phyloP scores from a whole-genome alignment of 192 early-diverging fungal genomes.

The Entophlyctis luteolus region DNA sequence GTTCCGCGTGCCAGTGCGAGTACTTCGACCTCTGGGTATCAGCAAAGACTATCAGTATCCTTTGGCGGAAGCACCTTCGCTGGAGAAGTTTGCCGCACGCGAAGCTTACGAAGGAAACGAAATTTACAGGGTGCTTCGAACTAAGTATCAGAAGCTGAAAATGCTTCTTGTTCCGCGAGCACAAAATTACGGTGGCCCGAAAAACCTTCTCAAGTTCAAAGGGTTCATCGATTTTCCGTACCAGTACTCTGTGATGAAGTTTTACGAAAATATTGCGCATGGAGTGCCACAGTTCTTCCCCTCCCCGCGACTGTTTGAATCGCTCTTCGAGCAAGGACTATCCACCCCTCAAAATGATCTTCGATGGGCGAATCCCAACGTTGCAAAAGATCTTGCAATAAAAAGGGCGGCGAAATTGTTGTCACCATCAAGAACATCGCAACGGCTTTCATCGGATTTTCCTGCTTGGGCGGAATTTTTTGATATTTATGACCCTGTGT shows the following conservation, averaged over 20 bases:
- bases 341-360: not conserved
- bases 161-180: constrained; percentile 1
- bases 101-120: not conserved
- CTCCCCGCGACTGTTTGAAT: not conserved
- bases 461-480: not conserved
- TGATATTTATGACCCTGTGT: not conserved
- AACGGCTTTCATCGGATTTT: not conserved
- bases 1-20: not conserved
- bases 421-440: not conserved
- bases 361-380: not conserved
- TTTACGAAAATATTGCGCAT: constrained; percentile 12
- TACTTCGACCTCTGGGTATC: constrained; percentile 5
- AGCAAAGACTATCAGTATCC: not conserved
- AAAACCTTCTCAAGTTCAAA: not conserved
- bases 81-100: not conserved
- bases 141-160: not conserved
- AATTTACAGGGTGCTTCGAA: not conserved
- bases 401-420: not conserved
- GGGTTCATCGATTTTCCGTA: constrained; percentile 8
- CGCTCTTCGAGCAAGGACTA: not conserved
- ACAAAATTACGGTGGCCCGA: constrained; percentile 7
- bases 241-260: constrained; percentile 16
- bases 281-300: constrained; percentile 6
- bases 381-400: not conserved
- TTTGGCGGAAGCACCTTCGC: not conserved